These are phyloP conservation scores for Hypoxylon perforatum DNA, from an alignment of 495 filamentous ascomycete genomes.

Conservation along the genomic window DNA sequence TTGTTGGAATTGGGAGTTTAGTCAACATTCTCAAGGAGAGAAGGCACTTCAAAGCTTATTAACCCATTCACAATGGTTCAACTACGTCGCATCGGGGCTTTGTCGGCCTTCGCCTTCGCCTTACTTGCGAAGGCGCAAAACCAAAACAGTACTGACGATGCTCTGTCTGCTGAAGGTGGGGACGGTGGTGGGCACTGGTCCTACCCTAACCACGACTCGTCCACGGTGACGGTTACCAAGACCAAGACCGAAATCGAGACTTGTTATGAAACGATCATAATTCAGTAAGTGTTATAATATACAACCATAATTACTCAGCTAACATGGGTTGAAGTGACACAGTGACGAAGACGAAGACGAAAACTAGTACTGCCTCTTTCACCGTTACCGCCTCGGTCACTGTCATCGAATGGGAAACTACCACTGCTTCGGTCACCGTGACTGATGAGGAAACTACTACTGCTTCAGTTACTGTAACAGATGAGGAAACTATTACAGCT, in stretches of 20 bases:
- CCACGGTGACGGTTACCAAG: constrained; percentile 33
- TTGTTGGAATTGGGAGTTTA: constrained; percentile 10
- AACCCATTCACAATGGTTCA: constrained; percentile 35
- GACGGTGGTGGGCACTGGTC: constrained; percentile 21
- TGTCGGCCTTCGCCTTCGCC: constrained; percentile 32
- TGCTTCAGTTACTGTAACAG: not conserved
- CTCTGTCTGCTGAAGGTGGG: constrained; percentile 10
- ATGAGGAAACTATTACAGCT: constrained; percentile 20
- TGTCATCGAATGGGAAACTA: constrained; percentile 18
- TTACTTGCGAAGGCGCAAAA: constrained; percentile 15
- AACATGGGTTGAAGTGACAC: constrained; percentile 18
- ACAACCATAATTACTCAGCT: constrained; percentile 9
- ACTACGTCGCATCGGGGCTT: constrained; percentile 23
- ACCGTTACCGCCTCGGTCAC: not conserved
- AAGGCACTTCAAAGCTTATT: constrained; percentile 4
- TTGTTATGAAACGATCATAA: constrained; percentile 33
- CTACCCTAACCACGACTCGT: constrained; percentile 8
- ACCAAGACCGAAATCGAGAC: constrained; percentile 15
- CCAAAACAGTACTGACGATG: not conserved
- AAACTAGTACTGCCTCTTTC: constrained; percentile 10
- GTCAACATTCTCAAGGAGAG: not conserved
- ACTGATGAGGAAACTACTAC: constrained; percentile 17
- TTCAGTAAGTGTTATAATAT: not conserved
- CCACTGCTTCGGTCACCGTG: constrained; percentile 15
- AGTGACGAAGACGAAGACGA: constrained; percentile 15